These are phyloP conservation scores for Eremothecium coryli DNA, from an alignment of 1,139 yeast species.

Conservation along the genomic window DNA sequence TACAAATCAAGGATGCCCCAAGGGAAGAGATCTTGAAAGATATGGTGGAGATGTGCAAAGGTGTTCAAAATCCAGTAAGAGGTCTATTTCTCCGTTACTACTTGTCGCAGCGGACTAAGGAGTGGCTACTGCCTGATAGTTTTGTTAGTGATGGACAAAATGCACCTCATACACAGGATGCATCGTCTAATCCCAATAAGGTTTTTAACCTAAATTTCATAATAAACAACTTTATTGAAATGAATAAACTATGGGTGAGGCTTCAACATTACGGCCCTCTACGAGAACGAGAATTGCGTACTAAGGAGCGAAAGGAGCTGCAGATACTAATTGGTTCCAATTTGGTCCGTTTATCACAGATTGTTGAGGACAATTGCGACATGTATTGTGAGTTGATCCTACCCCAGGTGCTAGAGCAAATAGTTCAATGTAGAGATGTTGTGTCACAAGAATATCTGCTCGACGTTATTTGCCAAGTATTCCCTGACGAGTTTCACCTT, in stretches of 20 bases:
- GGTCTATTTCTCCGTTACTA: constrained; percentile 87
- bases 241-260: constrained; percentile 97
- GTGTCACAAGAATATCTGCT: constrained; percentile 85
- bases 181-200: constrained; percentile 5
- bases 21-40: constrained; percentile 83
- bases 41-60: constrained; percentile 96
- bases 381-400: constrained; percentile 58
- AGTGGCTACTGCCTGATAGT: constrained; percentile 42
- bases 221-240: constrained; percentile 81
- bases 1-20: constrained; percentile 73
- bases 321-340: constrained; percentile 90
- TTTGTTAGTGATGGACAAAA: constrained; percentile 4
- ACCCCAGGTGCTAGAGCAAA: constrained; percentile 80
- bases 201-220: constrained; percentile 57
- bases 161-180: constrained; percentile 7
- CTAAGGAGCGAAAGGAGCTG: constrained; percentile 74
- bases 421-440: constrained; percentile 83
- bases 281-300: constrained; percentile 66
- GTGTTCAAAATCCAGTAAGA: constrained; percentile 91
- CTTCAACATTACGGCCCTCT: constrained; percentile 94
- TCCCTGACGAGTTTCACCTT: constrained; percentile 87
- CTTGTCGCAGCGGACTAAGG: constrained; percentile 74
- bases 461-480: constrained; percentile 86
- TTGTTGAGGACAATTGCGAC: constrained; percentile 54
- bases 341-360: constrained; percentile 77